Conservation (phyloP, 441 rosid species). For the Aleurites moluccanus region DNA sequence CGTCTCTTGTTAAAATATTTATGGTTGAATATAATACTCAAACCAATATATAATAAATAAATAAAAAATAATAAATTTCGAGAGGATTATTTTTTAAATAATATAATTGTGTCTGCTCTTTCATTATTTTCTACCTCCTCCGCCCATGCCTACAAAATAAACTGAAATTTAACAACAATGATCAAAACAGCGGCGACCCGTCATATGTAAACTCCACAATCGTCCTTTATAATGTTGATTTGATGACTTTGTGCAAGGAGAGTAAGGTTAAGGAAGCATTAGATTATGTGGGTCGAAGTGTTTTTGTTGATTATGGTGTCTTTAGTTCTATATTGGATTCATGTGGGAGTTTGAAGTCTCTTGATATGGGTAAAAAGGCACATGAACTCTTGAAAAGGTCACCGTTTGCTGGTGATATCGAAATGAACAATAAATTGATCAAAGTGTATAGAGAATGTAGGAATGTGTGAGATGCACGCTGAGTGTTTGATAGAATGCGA, state of each 20-base stretch:
- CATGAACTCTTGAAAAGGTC: conserved; percentile 47
- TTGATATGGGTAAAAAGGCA: no score
- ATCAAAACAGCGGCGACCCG: conserved; percentile 23
- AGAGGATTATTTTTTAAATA: no score
- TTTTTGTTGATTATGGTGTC: conserved; percentile 39
- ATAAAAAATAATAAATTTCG: no score
- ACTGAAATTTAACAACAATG: conserved; percentile 1
- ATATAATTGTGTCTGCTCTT: no score
- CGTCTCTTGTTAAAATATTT: no score
- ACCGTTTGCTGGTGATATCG: conserved; percentile 32
- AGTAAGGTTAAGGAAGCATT: conserved; percentile 52
- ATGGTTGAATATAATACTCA: no score
- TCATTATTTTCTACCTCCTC: no score
- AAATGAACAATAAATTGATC: conserved; percentile 49
- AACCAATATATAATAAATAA: no score
- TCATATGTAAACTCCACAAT: conserved; percentile 12
- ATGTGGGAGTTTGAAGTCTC: conserved; percentile 39
- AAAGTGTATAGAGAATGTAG: conserved; percentile 64
- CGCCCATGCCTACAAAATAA: no score
- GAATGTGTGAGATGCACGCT: conserved; percentile 44
- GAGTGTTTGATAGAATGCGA: conserved; percentile 47
- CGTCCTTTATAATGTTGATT: conserved; percentile 31
- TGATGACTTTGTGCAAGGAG: conserved; percentile 46
- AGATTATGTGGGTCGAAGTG: conserved; percentile 42
- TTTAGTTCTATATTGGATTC: conserved; percentile 40